A percentile compares a stretch with the other conserved stretches of the same genome.
Conservation (phyloP, 805 yeast species). For the Ogataea zsoltii region DNA sequence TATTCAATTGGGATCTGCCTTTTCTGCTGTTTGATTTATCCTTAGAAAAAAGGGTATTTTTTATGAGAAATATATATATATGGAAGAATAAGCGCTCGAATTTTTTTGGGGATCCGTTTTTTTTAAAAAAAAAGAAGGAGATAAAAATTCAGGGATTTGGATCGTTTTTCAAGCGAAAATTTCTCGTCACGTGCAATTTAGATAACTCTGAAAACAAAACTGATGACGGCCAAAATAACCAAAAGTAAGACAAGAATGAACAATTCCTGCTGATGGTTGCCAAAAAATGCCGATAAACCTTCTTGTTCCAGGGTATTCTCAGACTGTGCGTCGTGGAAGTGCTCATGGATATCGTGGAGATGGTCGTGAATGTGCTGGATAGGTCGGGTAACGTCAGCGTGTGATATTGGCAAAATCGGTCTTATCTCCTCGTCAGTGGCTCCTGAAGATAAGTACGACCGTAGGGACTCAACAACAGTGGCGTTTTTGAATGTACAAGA, state of each 20-base stretch:
- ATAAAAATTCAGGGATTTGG: neutral
- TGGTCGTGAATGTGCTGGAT: slow-evolving; percentile 1
- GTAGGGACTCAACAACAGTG: slow-evolving; percentile 13
- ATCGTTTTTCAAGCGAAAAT: no score
- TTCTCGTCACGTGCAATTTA: neutral
- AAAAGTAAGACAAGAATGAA: neutral
- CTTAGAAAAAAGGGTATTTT: no score
- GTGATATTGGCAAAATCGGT: slow-evolving; percentile 14
- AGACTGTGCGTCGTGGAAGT: neutral
- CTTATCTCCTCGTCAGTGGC: slow-evolving; percentile 14
- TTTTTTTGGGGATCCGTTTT: slow-evolving; percentile 1
- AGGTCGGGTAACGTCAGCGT: slow-evolving; percentile 7
- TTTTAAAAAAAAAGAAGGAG: neutral
- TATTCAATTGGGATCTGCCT: no score
- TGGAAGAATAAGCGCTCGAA: neutral
- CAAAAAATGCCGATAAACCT: neutral
- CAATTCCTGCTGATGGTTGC: neutral
- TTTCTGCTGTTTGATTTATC: no score
- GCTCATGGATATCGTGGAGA: neutral
- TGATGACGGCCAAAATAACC: neutral
- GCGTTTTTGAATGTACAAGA: slow-evolving; percentile 13
- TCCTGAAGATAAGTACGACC: slow-evolving; percentile 16
- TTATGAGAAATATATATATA: neutral
- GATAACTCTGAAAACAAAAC: neutral
- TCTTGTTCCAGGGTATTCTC: neutral